A percentile compares a stretch with the other conserved stretches of the same genome.
Evolutionary conservation across 495 filamentous ascomycete genomes (phyloP).

Genomic region (Pseudomonodictys pantanalensis): DNA sequence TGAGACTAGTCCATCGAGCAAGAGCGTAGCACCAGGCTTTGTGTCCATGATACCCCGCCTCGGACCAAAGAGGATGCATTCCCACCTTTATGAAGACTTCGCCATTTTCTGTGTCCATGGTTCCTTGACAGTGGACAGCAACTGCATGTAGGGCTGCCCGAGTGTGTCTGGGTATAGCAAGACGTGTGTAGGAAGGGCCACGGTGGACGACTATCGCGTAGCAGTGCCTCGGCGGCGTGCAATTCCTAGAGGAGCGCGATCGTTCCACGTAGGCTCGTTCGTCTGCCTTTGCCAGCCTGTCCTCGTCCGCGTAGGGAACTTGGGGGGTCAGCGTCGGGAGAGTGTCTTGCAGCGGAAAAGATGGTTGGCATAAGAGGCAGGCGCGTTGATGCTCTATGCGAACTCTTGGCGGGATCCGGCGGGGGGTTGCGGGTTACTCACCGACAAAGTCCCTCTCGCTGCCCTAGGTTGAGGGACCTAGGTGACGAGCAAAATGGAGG

Average conservation of each 20-base stretch:
- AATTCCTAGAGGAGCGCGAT: no score
- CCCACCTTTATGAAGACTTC: constrained; percentile 41
- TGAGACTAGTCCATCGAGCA: no score
- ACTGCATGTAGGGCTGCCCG: constrained; percentile 28
- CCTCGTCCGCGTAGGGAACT: constrained; percentile 18
- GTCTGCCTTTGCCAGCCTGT: no score
- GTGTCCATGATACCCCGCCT: background rate
- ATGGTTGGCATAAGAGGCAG: background rate
- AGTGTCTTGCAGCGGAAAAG: background rate
- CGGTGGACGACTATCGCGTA: background rate
- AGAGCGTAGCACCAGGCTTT: background rate
- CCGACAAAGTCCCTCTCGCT: constrained; percentile 15
- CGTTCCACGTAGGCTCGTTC: no score
- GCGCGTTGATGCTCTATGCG: constrained; percentile 10
- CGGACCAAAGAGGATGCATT: background rate
- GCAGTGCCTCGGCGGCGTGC: no score
- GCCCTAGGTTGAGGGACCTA: constrained; percentile 30
- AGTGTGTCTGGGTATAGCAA: background rate
- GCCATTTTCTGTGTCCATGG: constrained; percentile 41
- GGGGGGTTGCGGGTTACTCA: background rate
- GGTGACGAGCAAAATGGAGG: constrained; percentile 21
- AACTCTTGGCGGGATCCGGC: constrained; percentile 1
- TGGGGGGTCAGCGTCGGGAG: constrained; percentile 6
- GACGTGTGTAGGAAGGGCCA: constrained; percentile 4
- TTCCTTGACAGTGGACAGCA: constrained; percentile 4